A percentile compares a stretch with the other conserved stretches of the same genome.
Evolutionary conservation across 139 green algal genomes (phyloP).

Genomic region (Spirogloea muscicola): DNA sequence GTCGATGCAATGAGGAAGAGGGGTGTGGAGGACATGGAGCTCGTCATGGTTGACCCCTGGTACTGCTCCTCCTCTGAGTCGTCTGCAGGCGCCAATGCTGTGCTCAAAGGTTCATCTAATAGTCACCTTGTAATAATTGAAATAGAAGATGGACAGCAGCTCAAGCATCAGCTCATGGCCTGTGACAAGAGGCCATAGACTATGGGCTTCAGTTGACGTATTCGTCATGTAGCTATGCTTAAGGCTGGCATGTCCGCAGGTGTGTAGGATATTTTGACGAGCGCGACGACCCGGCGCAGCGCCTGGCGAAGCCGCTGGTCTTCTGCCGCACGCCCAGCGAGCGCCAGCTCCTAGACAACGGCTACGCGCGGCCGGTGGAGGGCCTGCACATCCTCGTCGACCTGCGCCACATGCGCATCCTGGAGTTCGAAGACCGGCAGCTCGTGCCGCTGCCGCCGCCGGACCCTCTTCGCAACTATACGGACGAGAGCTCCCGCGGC

Average conservation of each 20-base stretch:
- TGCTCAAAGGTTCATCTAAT: too few species aligned
- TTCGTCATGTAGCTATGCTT: too few species aligned
- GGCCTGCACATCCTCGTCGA: conserved; percentile 22
- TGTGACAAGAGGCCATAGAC: too few species aligned
- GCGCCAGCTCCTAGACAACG: conserved; percentile 18
- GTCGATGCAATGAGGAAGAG: conserved; percentile 34
- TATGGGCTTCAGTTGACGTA: too few species aligned
- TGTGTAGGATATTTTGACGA: conserved; percentile 41
- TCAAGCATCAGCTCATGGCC: too few species aligned
- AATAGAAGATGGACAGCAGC: too few species aligned
- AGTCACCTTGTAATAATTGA: too few species aligned
- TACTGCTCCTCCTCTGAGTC: too few species aligned
- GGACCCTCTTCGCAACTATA: conserved; percentile 45
- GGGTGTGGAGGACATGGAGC: conserved; percentile 36
- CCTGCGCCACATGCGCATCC: conserved; percentile 23
- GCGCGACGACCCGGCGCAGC: conserved; percentile 4
- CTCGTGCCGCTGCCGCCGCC: conserved; percentile 29
- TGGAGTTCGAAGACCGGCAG: conserved; percentile 28
- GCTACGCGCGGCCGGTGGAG: conserved; percentile 40
- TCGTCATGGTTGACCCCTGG: conserved; percentile 48
- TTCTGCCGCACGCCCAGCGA: conserved; percentile 17
- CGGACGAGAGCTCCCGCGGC: neutral
- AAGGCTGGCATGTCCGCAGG: conserved; percentile 5
- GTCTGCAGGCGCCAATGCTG: too few species aligned
- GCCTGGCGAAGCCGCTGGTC: conserved; percentile 32